Evolutionary conservation across 2,329 filamentous ascomycete genomes (phyloP), one percentile per base, ranked within the genome.

Genomic region (Xenosphaeropsis pyriputrescens): DNA sequence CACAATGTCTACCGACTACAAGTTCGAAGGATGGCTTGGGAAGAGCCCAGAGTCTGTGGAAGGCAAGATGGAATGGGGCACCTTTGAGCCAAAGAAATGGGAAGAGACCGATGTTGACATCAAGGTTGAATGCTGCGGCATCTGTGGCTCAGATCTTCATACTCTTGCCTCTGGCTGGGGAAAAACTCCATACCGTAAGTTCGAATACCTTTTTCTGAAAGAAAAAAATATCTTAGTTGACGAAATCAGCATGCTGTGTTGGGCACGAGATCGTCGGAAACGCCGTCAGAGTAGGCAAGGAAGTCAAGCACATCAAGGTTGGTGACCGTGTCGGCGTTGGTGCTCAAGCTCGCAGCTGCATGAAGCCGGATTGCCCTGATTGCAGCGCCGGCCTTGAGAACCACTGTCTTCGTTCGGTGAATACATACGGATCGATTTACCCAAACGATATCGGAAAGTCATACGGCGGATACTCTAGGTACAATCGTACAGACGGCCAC

Each of bases 401-500:
- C 34, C 46, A 51, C 29, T 51, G 48, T 31, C 40, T 41, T 2
- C 12, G 37, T 9, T 41, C 46, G 19, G 46, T 48, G 19, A 37
- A 41, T 42, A 39, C 17, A 34, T 45, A 13, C 5, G n/a, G 16
- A n/a, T 15, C 35, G 19, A 15, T 32, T 17, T 32, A 17, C 8
- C 30, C 30, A 6, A 13, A 45, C 12, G 43, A 45, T 6, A 43
- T 44, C 30, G 45, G 46, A 32, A 46, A 43, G 19, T 41, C 49
- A 6, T 44, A 50, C 15, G 49, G 49, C 18, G 49, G 49, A 3
- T 51, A 46, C 36, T 45, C 47, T 1, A 47, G 41, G 1, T 44
- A 68, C 41, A 64, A 65, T 47, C 65, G 74, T 5, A 65, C 64
- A 0, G 64, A 65, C 1, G 60, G 60, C 16, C 67, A 70, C 47